Evolutionary conservation across 2,329 filamentous ascomycete species (phyloP).

Genomic region (Seiridium cupressi): DNA sequence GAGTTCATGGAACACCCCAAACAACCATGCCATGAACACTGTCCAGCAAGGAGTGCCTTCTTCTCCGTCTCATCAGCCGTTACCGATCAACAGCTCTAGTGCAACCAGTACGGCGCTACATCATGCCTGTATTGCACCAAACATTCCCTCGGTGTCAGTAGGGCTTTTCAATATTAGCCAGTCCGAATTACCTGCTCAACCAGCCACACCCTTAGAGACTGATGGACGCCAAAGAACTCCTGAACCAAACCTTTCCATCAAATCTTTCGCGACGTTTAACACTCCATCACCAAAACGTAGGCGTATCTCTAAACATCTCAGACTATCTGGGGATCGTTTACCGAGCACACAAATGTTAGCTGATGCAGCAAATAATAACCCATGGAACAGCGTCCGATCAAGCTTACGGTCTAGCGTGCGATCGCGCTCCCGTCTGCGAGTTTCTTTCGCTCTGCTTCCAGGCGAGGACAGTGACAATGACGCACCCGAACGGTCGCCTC

Average conservation of each 20-base stretch:
- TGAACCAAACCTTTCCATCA: constrained; percentile 47
- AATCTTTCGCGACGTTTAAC: constrained; percentile 52
- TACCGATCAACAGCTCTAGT: background rate
- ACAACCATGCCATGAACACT: background rate
- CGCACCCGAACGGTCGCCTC: constrained; percentile 9
- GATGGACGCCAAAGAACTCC: constrained; percentile 33
- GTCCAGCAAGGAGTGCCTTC: background rate
- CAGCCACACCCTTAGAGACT: background rate
- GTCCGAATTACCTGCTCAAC: background rate
- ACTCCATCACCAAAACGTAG: constrained; percentile 44
- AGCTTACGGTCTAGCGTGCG: background rate
- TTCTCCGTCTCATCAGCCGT: background rate
- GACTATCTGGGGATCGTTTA: constrained; percentile 9
- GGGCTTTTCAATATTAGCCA: background rate
- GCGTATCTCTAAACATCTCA: constrained; percentile 11
- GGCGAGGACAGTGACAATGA: constrained; percentile 23
- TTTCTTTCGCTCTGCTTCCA: constrained; percentile 32
- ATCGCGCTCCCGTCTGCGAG: constrained; percentile 20
- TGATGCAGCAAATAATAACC: constrained; percentile 12
- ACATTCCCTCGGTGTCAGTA: background rate
- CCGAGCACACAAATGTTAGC: constrained; percentile 19
- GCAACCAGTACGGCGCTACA: background rate
- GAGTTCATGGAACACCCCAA: background rate
- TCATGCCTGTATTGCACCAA: background rate
- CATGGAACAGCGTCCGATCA: constrained; percentile 13